These are phyloP conservation scores for Vicia sativa DNA, from an alignment of 306 rosid genomes.

Conservation along the genomic window DNA sequence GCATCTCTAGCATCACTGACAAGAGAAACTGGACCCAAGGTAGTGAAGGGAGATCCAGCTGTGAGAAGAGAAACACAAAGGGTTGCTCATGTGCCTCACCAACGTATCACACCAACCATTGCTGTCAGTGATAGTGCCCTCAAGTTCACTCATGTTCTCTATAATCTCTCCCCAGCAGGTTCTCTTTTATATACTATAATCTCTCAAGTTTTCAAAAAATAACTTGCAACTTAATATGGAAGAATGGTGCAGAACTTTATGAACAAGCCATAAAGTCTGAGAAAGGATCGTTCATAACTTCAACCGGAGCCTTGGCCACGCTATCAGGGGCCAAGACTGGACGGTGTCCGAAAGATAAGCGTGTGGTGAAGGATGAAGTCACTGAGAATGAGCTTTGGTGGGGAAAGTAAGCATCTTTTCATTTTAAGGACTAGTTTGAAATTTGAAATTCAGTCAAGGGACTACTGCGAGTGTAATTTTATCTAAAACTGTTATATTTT, in stretches of 20 bases:
- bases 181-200: not conserved
- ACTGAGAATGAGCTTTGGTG: conserved; percentile 86
- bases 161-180: conserved; percentile 94
- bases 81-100: conserved; percentile 48
- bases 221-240: not conserved
- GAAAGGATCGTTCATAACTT: conserved; percentile 78
- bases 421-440: not conserved
- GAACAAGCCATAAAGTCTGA: conserved; percentile 88
- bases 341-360: conserved; percentile 83
- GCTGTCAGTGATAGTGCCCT: conserved; percentile 75
- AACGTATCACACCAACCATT: conserved; percentile 52
- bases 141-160: conserved; percentile 85
- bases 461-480: not conserved
- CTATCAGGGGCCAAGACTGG: conserved; percentile 96
- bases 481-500: not conserved
- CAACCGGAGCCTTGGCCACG: conserved; percentile 81
- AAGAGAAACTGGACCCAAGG: conserved; percentile 85
- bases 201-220: conserved; percentile 5
- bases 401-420: conserved; percentile 71
- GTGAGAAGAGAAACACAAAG: conserved; percentile 36
- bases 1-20: conserved; percentile 91
- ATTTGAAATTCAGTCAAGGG: not conserved
- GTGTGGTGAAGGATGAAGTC: conserved; percentile 71
- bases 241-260: conserved; percentile 45
- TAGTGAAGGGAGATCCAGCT: conserved; percentile 86